phyloP scores from a whole-genome alignment of 176 grass and related monocot species.

The Triticum urartu region DNA sequence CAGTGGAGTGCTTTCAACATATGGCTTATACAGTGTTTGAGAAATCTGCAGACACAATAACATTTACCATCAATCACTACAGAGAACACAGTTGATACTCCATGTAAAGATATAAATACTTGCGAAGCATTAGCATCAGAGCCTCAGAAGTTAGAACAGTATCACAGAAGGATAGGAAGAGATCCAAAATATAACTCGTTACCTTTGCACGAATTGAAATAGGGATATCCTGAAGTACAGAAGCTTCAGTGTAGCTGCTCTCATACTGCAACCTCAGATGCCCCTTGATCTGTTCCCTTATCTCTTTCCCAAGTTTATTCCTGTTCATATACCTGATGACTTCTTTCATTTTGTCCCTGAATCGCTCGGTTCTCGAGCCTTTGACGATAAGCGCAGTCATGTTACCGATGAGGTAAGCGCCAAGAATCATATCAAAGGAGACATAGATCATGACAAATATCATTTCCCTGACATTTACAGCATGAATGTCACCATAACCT shows the following conservation, averaged over 20 bases:
- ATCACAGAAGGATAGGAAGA: neutral
- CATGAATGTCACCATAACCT: constrained; percentile 99
- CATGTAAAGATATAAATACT: neutral
- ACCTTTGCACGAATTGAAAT: constrained; percentile 95
- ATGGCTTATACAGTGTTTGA: constrained; percentile 77
- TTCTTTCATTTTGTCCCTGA: constrained; percentile 99
- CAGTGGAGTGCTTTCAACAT: constrained; percentile 68
- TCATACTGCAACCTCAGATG: constrained; percentile 92
- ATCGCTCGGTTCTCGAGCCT: constrained; percentile 90
- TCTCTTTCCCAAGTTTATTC: constrained; percentile 81
- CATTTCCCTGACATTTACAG: constrained; percentile 95
- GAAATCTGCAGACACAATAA: constrained; percentile 63
- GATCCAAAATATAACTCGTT: neutral
- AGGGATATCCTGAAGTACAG: constrained; percentile 87
- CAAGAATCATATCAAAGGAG: constrained; percentile 99
- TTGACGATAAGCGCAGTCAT: constrained; percentile 99
- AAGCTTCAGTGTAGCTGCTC: constrained; percentile 90
- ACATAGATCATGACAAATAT: constrained; percentile 99
- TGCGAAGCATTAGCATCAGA: neutral
- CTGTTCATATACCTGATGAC: constrained; percentile 95
- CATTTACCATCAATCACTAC: neutral
- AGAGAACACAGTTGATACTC: neutral
- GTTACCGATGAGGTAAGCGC: constrained; percentile 97
- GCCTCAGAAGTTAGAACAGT: neutral
- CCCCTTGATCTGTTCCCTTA: constrained; percentile 88